Conservation (phyloP, 2,329 filamentous ascomycete species). For the Scolecobasidium constrictum region DNA sequence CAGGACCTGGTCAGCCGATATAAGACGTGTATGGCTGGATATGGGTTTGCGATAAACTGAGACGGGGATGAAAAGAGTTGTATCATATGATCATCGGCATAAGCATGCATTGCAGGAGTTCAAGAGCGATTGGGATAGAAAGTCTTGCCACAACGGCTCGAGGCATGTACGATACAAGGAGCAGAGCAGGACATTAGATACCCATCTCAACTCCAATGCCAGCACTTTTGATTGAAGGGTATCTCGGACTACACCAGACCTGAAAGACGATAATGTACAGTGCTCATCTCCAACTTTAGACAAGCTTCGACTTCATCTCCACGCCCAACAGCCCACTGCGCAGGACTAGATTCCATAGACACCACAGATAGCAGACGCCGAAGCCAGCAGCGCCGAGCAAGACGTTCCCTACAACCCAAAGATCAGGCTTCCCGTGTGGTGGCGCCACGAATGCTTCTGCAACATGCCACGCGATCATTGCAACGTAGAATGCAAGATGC, state of each 20-base stretch:
- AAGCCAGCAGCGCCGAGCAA: constrained; percentile 79
- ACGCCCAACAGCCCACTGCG: constrained; percentile 41
- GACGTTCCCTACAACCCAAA: constrained; percentile 91
- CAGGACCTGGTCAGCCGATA: constrained; percentile 74
- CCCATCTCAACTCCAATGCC: too few species aligned
- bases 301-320: constrained; percentile 5
- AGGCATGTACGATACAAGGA: too few species aligned
- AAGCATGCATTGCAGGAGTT: background rate
- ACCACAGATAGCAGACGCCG: constrained; percentile 83
- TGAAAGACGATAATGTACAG: too few species aligned
- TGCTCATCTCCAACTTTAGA: too few species aligned
- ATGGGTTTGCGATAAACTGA: constrained; percentile 60
- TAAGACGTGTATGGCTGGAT: constrained; percentile 83
- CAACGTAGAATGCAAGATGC: constrained; percentile 54
- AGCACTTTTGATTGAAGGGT: too few species aligned
- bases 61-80: background rate
- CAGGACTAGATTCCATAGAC: constrained; percentile 55
- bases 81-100: background rate
- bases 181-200: too few species aligned
- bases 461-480: constrained; percentile 74
- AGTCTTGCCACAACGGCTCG: too few species aligned
- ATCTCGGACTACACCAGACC: too few species aligned
- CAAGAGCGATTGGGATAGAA: too few species aligned
- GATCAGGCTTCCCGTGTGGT: constrained; percentile 70
- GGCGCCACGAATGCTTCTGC: constrained; percentile 57